phyloP scores from a whole-genome alignment of 2,329 filamentous ascomycete genomes.

The Cytospora piceicola region DNA sequence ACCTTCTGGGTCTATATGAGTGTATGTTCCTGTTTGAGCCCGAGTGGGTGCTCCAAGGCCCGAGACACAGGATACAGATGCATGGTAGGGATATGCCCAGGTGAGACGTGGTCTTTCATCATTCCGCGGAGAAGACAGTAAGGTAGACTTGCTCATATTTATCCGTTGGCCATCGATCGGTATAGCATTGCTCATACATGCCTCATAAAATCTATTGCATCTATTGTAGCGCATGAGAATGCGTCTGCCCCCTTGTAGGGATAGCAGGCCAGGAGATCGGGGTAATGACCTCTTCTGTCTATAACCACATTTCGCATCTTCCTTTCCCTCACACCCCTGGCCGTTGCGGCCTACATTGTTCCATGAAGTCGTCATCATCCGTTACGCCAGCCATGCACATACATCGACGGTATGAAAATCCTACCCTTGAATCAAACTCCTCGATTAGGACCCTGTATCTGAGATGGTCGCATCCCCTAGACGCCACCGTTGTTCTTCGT shows the following conservation, averaged over 20 bases:
- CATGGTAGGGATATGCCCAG: too few species aligned
- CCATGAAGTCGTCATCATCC: neutral
- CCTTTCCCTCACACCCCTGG: neutral
- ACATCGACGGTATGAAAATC: slow-evolving; percentile 2
- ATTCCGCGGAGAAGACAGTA: too few species aligned
- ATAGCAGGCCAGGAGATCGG: neutral
- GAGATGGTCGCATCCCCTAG: neutral
- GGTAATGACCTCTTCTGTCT: neutral
- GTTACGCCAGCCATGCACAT: neutral
- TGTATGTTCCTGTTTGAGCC: too few species aligned
- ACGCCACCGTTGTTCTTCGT: slow-evolving; percentile 15
- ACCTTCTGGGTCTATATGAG: too few species aligned
- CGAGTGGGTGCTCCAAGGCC: too few species aligned
- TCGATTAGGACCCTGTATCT: neutral
- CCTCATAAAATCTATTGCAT: neutral
- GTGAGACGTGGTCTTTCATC: too few species aligned
- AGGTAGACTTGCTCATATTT: too few species aligned
- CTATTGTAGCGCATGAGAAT: neutral
- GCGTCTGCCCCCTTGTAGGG: neutral
- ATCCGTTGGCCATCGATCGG: neutral
- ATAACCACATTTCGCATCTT: neutral
- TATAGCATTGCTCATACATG: neutral
- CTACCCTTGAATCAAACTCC: slow-evolving; percentile 2
- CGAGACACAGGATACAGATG: too few species aligned
- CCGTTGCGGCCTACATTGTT: neutral